Base-by-base conservation (phyloP, 2,329 filamentous ascomycete species). In the Beauveria bassiana region DNA sequence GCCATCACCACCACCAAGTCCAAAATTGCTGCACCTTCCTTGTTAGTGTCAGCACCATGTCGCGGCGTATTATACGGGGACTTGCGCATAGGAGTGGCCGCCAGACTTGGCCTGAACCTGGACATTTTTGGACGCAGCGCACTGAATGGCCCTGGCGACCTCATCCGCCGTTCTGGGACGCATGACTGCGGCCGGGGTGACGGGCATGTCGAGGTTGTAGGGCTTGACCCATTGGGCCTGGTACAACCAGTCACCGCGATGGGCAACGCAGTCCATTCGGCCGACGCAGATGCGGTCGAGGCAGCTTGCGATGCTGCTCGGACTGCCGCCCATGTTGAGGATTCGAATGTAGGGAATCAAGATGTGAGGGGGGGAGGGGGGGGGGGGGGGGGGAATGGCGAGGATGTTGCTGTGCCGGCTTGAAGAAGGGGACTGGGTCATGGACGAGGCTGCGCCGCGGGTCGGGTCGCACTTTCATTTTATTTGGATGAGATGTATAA, bases 91-190 rank as follows among this genome's bases (percentile, higher is more conserved):
- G 0, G 84, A 87, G 67, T 88, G 86, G 0, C 86, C 86, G 4
- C 86, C 86, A 1, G 83, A 85, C 65, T 79, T 82, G 24, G 86
- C 81, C 68, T 87, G 84, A 0, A 88, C 83, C 65, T 82, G 81
- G 58, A 82, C 70, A 6, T 73, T 73, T 62, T 75, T 73, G 26
- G 77, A 64, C 2, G 69, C 74, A 5, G 85, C 86, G 67, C 85
- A 88, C 56, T 80, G 78, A 45, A 88, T 77, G 16, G 84, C 80
- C 22, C 73, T 78, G 1, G 83, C 77, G 2, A 88, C 79, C 60
- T 87, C 81, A 24, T 80, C 70, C 12, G 78, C 74, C 0, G 73
- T 82, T 5, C 74, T 71, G 0, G 85, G 85, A 8, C 82, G 75
- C 3, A 85, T 78, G 20, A 88, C 81, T 12, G 82, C 84, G 9